Percentiles rank a stretch among this genome's conserved stretches.
These are phyloP conservation scores for Planoprotostelium fungivorum DNA, from an alignment of 78 protist genomes.

Conservation along the genomic window DNA sequence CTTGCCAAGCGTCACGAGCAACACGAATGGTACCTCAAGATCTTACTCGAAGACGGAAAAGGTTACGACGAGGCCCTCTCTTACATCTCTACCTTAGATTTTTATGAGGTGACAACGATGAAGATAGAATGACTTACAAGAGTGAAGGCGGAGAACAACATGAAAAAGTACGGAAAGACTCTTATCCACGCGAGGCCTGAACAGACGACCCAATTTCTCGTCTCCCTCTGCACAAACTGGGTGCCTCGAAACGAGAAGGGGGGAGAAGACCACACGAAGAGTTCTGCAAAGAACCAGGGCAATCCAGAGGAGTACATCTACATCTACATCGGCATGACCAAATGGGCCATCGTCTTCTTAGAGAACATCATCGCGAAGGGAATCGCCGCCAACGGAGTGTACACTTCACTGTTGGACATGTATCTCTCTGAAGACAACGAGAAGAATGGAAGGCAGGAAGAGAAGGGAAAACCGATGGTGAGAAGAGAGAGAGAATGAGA, in stretches of 20 bases:
- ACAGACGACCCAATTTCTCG: conserved; percentile 66
- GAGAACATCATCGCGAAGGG: conserved; percentile 50
- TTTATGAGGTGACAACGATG: conserved; percentile 5
- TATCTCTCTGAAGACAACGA: conserved; percentile 66
- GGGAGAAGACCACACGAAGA: background rate
- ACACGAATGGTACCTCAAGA: conserved; percentile 81
- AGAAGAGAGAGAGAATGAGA: conserved; percentile 10
- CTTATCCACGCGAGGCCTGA: conserved; percentile 60
- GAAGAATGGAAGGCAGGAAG: background rate
- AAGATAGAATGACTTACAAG: background rate
- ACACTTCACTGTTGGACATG: conserved; percentile 83
- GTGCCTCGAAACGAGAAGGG: conserved; percentile 3
- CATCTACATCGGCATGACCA: conserved; percentile 68
- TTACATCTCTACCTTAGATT: conserved; percentile 57
- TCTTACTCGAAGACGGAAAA: conserved; percentile 74
- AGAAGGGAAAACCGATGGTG: background rate
- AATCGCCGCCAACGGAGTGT: conserved; percentile 30
- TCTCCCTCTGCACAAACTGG: conserved; percentile 74
- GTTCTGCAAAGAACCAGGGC: conserved; percentile 17
- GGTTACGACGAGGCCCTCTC: conserved; percentile 65
- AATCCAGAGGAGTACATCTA: conserved; percentile 77
- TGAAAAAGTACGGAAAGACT: conserved; percentile 78
- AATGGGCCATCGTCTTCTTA: conserved; percentile 68
- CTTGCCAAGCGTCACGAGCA: conserved; percentile 52
- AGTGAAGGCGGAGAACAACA: conserved; percentile 42